These are phyloP conservation scores for Leccinum incarnatum DNA, from an alignment of 768 basidiomycete genomes.

Conservation along the genomic window DNA sequence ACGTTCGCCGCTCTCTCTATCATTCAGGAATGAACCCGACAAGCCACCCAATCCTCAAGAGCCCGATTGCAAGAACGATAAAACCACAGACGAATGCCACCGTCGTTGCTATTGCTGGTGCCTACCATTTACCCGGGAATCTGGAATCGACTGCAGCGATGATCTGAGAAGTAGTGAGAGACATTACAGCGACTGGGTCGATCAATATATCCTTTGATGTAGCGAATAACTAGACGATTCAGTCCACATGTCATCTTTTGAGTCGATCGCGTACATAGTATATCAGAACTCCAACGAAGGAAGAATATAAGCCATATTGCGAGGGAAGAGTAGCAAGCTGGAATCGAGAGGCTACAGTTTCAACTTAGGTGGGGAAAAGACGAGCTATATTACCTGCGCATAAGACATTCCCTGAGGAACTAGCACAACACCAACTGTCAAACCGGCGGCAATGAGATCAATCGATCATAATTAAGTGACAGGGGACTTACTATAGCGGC, in stretches of 20 bases:
- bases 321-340: background rate
- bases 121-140: background rate
- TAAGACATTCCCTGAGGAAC: background rate
- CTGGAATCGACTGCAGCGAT: background rate
- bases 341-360: background rate
- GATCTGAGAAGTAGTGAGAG: background rate
- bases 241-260: background rate
- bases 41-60: background rate
- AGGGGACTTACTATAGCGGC: background rate
- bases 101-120: background rate
- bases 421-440: background rate
- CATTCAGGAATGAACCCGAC: slow-evolving; percentile 19
- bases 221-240: background rate
- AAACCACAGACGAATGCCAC: background rate
- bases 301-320: background rate
- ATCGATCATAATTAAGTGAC: background rate
- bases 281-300: background rate
- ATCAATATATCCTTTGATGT: background rate
- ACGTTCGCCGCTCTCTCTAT: slow-evolving; percentile 47
- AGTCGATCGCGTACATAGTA: background rate
- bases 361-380: background rate
- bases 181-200: background rate
- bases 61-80: background rate
- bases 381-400: background rate
- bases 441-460: background rate